Base-by-base conservation (phyloP, 2,329 filamentous ascomycete species). In the Ophiobolus disseminans region DNA sequence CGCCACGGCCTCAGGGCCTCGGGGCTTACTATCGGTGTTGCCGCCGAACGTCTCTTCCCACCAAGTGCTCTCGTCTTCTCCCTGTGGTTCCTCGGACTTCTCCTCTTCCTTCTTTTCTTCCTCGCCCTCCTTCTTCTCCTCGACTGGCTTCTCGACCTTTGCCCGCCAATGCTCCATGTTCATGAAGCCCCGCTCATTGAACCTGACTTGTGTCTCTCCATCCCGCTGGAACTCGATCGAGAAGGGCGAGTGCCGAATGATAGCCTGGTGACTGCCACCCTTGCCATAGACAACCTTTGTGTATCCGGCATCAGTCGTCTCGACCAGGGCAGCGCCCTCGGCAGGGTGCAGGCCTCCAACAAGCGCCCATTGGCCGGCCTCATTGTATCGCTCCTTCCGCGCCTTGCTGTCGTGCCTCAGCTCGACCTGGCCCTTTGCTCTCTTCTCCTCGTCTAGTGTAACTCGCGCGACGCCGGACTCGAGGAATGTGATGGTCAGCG, bases 31-130 rank as follows among this genome's bases (percentile, higher is more conserved):
- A 73, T 99, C 94, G 0, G 92, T 97, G 72, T 94, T 96, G 53
- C 93, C 92, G 57, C 93, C 93, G 73, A 99, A 99, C 0, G 83
- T 85, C 77, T 99, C 94, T 5, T 99, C 94, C 94, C 94, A 99
- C 91, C 91, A 97, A 3, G 92, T 97, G 75, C 87, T 89, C 69
- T 97, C 89, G 58, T 94, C 89, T 56, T 88, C 84, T 11, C 79
- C 80, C 9, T 76, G 54, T 31, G 74, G 52, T 23, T 73, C 68
- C 34, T 74, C 68, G 40, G 77, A 73, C 40, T 73, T 71, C 37
- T 77, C 67, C 40, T 76, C 73, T 45, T 78, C 75, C 28, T 73
- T 72, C 31, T 55, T 56, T 10, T 75, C 71, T 20, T 77, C 71
- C 40, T 69, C 68, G 47, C 86, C 84, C 30, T 76, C 75, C 21